Conservation (phyloP, 2,329 filamentous ascomycete species). For the Hypomyces perniciosus region DNA sequence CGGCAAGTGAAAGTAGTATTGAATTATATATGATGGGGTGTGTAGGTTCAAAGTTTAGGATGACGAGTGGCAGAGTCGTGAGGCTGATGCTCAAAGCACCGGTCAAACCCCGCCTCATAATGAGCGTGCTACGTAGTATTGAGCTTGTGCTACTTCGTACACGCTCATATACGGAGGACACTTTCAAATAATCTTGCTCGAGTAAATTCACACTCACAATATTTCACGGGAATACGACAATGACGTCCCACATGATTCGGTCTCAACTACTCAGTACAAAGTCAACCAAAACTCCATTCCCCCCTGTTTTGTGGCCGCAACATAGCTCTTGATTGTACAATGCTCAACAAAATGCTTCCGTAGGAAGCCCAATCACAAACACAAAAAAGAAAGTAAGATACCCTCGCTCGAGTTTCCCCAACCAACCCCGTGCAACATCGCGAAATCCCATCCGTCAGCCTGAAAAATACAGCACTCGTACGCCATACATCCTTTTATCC, state of each 20-base stretch:
- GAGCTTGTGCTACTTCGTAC: no score
- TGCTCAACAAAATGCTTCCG: slow-evolving; percentile 4
- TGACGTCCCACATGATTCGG: not conserved
- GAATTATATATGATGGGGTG: no score
- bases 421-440: not conserved
- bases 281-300: not conserved
- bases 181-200: no score
- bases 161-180: no score
- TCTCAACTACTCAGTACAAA: not conserved
- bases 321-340: slow-evolving; percentile 9
- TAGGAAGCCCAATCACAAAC: slow-evolving; percentile 2
- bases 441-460: not conserved
- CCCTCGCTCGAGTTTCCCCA: not conserved
- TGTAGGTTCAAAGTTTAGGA: no score
- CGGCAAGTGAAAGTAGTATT: no score
- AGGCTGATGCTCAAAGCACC: no score
- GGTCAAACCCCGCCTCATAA: no score
- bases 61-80: no score
- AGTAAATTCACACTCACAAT: no score
- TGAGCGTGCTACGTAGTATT: no score
- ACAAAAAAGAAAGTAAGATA: not conserved
- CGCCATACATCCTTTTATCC: slow-evolving; percentile 16
- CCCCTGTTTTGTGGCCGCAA: not conserved
- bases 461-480: slow-evolving; percentile 7
- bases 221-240: no score